These are phyloP conservation scores for Millerago galiae DNA, from an alignment of 805 yeast genomes.

Conservation along the genomic window DNA sequence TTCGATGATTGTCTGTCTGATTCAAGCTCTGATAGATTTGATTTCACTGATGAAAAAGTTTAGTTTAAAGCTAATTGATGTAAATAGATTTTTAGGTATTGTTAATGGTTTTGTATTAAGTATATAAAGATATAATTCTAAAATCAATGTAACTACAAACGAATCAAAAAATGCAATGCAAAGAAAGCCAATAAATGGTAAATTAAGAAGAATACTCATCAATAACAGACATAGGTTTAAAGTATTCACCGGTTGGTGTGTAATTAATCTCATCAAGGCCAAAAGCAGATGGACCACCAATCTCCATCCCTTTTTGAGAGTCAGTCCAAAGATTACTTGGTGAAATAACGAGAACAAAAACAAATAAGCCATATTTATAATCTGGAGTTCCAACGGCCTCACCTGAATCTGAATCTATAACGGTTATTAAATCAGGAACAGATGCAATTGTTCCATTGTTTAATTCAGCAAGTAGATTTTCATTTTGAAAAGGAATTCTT, in stretches of 20 bases:
- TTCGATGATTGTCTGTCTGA: conserved; percentile 25
- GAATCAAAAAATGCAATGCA: conserved; percentile 73
- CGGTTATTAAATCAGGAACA: conserved; percentile 41
- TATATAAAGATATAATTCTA: conserved; percentile 45
- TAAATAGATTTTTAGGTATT: background rate
- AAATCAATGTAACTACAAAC: conserved; percentile 79
- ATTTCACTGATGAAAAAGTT: conserved; percentile 15
- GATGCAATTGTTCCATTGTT: conserved; percentile 28
- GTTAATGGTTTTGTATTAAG: no score
- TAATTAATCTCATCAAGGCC: conserved; percentile 30
- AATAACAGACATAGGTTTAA: conserved; percentile 33
- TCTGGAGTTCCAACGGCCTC: conserved; percentile 45
- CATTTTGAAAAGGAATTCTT: conserved; percentile 42
- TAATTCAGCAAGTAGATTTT: conserved; percentile 33
- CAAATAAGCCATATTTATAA: conserved; percentile 38
- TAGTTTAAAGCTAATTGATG: background rate
- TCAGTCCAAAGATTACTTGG: conserved; percentile 30
- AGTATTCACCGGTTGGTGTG: conserved; percentile 31
- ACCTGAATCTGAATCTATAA: conserved; percentile 35
- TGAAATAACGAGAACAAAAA: conserved; percentile 33
- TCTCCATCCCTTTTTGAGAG: conserved; percentile 28
- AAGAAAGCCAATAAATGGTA: conserved; percentile 1
- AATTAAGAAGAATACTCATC: conserved; percentile 22
- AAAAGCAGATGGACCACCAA: conserved; percentile 35
- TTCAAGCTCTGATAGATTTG: conserved; percentile 1